A percentile compares a stretch with the other conserved stretches of the same genome.
phyloP scores from a whole-genome alignment of 2,329 filamentous ascomycete species.

The Lasiodiplodia sp. region DNA sequence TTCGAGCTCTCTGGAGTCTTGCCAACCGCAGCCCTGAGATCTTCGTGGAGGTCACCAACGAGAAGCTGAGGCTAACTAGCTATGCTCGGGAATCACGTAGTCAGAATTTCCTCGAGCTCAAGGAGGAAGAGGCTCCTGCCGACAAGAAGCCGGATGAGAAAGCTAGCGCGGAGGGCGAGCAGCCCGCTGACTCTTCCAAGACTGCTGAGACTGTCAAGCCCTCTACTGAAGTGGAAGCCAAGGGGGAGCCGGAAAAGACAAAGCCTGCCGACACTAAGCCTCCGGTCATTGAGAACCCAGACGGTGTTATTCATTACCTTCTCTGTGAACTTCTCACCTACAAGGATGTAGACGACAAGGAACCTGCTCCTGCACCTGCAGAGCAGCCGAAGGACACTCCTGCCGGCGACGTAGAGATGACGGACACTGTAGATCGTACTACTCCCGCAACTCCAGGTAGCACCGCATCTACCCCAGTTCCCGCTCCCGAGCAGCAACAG shows the following conservation, averaged over 20 bases:
- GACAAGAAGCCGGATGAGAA: constrained; percentile 17
- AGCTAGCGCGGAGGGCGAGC: not conserved
- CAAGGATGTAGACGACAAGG: constrained; percentile 89
- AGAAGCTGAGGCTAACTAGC: constrained; percentile 76
- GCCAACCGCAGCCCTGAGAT: constrained; percentile 82
- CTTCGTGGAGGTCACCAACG: constrained; percentile 87
- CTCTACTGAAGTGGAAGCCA: constrained; percentile 49
- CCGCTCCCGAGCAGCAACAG: constrained; percentile 41
- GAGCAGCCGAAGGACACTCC: constrained; percentile 52
- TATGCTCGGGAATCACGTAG: constrained; percentile 61
- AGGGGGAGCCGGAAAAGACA: constrained; percentile 68
- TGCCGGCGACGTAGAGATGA: constrained; percentile 59
- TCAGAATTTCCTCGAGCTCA: constrained; percentile 59
- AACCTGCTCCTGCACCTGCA: constrained; percentile 54
- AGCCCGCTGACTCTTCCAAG: constrained; percentile 44
- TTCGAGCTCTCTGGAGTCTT: constrained; percentile 78
- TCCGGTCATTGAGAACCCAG: constrained; percentile 87
- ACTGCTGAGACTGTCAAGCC: constrained; percentile 36
- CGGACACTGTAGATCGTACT: constrained; percentile 40
- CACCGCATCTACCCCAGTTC: constrained; percentile 43
- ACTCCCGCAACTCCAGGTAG: constrained; percentile 29
- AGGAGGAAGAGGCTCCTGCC: constrained; percentile 51
- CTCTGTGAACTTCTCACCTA: constrained; percentile 92
- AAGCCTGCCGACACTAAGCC: constrained; percentile 78
- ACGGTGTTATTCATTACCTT: constrained; percentile 94